Conservation (phyloP, 176 grass and related monocot genomes). For the Tuctoria greenei region DNA sequence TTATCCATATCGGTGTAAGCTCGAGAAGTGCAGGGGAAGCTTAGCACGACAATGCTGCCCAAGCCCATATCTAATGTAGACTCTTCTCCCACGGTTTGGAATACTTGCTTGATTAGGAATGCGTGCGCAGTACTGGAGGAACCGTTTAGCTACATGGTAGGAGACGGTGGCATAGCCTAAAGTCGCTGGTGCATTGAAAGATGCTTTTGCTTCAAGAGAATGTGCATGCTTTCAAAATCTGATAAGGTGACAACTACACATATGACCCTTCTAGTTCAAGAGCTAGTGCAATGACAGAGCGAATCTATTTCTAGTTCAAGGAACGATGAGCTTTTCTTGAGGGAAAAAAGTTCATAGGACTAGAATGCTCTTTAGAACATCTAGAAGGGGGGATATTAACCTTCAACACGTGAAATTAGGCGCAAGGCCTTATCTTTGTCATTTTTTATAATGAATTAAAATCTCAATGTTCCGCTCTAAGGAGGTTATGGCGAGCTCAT, state of each 20-base stretch:
- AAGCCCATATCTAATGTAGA: not conserved
- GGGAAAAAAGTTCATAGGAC: not conserved
- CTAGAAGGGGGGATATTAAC: not conserved
- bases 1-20: slow-evolving; percentile 3
- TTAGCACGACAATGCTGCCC: slow-evolving; percentile 10
- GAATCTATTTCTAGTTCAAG: not conserved
- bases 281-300: not conserved
- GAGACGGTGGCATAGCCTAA: not conserved
- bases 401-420: not conserved
- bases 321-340: not conserved
- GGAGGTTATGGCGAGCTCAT: too few relatives aligned
- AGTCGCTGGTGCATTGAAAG: not conserved
- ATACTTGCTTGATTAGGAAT: slow-evolving; percentile 13
- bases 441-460: too few relatives aligned
- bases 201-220: not conserved
- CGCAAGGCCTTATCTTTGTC: too few relatives aligned
- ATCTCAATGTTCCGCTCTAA: too few relatives aligned
- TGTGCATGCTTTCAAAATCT: not conserved
- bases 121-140: not conserved
- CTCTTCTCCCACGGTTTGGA: not conserved
- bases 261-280: not conserved
- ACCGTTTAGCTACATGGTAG: not conserved
- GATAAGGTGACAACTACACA: not conserved
- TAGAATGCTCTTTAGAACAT: not conserved
- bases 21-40: slow-evolving; percentile 28